Conservation (phyloP, 345 rosid species). For the Rhodamnia argentea region DNA sequence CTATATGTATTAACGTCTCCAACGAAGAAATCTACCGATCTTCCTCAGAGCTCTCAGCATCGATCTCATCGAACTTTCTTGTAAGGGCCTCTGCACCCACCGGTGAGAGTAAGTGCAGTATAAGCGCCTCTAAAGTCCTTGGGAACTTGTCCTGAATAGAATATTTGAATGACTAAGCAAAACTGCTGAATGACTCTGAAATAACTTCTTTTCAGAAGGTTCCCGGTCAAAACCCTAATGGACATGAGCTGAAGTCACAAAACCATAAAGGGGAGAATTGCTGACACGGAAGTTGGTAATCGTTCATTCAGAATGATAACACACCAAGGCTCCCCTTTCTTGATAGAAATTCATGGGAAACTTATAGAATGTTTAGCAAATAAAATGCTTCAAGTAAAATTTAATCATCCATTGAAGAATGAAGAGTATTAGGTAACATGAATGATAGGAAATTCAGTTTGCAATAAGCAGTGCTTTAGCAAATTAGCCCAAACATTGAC, state of each 20-base stretch:
- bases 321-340: background rate
- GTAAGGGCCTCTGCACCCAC: constrained; percentile 78
- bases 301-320: background rate
- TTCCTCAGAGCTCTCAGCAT: constrained; percentile 47
- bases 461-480: background rate
- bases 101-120: constrained; percentile 80
- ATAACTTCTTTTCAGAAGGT: background rate
- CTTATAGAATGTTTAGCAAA: background rate
- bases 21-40: constrained; percentile 27
- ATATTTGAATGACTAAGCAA: background rate
- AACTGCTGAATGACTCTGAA: background rate
- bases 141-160: constrained; percentile 63
- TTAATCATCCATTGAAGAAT: background rate
- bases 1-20: background rate
- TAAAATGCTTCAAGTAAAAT: background rate
- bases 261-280: background rate
- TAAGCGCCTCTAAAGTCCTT: constrained; percentile 75
- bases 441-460: background rate
- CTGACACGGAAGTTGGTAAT: background rate
- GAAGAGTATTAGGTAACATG: background rate
- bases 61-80: constrained; percentile 72
- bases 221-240: background rate
- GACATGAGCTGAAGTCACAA: background rate
- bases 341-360: background rate
- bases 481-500: background rate